Evolutionary conservation across 208 protist species (phyloP).

Genomic region (Trypanosoma brucei): DNA sequence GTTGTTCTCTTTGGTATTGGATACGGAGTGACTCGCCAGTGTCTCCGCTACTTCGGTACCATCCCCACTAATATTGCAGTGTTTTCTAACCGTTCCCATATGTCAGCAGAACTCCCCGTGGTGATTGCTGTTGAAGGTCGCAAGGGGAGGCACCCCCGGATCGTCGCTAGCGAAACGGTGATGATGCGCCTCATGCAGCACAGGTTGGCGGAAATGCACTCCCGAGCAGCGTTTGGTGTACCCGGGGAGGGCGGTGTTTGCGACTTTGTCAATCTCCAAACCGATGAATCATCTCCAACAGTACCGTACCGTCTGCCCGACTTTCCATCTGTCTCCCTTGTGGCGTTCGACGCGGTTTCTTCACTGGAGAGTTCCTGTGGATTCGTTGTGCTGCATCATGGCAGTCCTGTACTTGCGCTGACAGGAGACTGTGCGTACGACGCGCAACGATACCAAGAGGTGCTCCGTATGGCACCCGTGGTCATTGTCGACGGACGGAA

Average conservation of each 20-base stretch:
- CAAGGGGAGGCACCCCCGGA: constrained; percentile 9
- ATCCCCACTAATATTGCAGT: constrained; percentile 27
- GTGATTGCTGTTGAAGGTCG: constrained; percentile 25
- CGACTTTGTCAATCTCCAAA: constrained; percentile 15
- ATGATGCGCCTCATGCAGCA: constrained; percentile 17
- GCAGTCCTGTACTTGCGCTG: constrained; percentile 15
- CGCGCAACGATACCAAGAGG: constrained; percentile 5
- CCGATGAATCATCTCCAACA: neutral
- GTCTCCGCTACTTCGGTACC: constrained; percentile 26
- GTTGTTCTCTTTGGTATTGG: constrained; percentile 29
- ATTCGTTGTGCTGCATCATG: constrained; percentile 15
- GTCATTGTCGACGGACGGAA: constrained; percentile 25
- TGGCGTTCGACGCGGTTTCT: constrained; percentile 13
- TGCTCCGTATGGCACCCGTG: constrained; percentile 23
- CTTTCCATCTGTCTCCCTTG: constrained; percentile 10
- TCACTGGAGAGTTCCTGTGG: constrained; percentile 19
- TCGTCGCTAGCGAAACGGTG: constrained; percentile 15
- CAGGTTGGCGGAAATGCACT: constrained; percentile 22
- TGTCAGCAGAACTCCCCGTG: constrained; percentile 30
- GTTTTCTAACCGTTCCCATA: constrained; percentile 28
- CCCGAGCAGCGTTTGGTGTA: constrained; percentile 4
- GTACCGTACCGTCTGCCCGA: constrained; percentile 5
- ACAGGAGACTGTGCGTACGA: constrained; percentile 29
- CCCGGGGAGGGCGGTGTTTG: constrained; percentile 4
- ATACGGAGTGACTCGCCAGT: constrained; percentile 31